Conservation (phyloP, 2,329 filamentous ascomycete genomes). For the Nemania sp. region DNA sequence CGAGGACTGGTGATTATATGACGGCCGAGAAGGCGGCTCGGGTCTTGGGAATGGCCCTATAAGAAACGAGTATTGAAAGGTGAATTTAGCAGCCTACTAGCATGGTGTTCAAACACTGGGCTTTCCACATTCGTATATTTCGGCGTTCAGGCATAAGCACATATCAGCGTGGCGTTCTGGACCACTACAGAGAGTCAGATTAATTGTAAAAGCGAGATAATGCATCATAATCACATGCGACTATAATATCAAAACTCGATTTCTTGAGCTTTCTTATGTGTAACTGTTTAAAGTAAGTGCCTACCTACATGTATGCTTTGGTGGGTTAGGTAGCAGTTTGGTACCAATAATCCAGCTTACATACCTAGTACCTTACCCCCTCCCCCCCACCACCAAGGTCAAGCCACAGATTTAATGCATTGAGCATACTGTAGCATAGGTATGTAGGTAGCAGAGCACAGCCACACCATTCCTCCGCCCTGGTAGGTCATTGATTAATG, state of each 20-base stretch:
- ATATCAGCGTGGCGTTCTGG: constrained; percentile 38
- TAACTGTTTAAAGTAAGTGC: neutral
- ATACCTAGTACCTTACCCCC: too few relatives aligned
- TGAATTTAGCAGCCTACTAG: neutral
- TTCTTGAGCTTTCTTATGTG: neutral
- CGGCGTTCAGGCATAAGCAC: constrained; percentile 18
- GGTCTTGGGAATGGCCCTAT: constrained; percentile 48
- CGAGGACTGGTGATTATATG: constrained; percentile 45
- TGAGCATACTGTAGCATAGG: neutral
- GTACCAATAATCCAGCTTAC: too few relatives aligned
- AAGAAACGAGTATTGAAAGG: neutral
- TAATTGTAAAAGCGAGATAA: constrained; percentile 7
- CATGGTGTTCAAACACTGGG: constrained; percentile 2
- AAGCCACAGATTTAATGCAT: constrained; percentile 20
- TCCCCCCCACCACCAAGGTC: too few relatives aligned
- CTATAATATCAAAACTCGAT: neutral
- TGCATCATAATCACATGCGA: constrained; percentile 18
- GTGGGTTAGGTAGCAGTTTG: too few relatives aligned
- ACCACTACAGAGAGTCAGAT: constrained; percentile 10
- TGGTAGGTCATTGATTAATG: neutral
- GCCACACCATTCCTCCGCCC: neutral
- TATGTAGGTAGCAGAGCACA: neutral
- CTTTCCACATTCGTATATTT: constrained; percentile 15
- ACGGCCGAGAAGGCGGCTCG: constrained; percentile 50
- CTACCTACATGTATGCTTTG: too few relatives aligned